Evolutionary conservation across 768 basidiomycete species (phyloP), one percentile per base, ranked within the genome.

Genomic region (Crucibulum laeve): DNA sequence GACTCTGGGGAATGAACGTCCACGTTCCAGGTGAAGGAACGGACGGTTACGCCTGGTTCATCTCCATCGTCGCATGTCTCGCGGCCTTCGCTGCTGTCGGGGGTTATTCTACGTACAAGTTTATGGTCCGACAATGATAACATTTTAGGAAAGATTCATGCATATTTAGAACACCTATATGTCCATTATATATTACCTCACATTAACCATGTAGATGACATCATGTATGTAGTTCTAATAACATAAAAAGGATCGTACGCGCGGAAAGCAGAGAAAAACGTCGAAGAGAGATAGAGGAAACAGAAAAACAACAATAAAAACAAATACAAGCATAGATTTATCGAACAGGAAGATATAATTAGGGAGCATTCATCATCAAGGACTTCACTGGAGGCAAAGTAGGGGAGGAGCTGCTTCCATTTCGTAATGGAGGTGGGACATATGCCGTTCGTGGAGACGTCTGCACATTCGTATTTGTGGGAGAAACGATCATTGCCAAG

Each of bases 1-100:
- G 90, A 74, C 66, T 96, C 11, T 95, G 92, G 93, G 94, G 95
- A 10, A 98, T 97, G 95, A 99, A 98, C 69, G 94, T 98, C 0
- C 87, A 88, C 51, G 96, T 99, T 1, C 96, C 96, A 0, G 93
- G 93, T 0, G 76, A 96, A 57, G 81, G 78, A 40, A 11, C 44
- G 10, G 82, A 74, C 64, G 75, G 76, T 1, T 88, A 80, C 53
- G 67, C 69, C n/a, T 93, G 91, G 92, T 98, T 98, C 60, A 67
- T 77, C 28, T 80, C 86, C 13, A 96, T 97, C 51, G 82, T 98
- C 11, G 88, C 82, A 0, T 74, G 71, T 25, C 76, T 98, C 1
- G 79, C 80, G 1, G 82, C 81, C 0, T 89, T 98, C 61, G 95
- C 91, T 6, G 48, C 87, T 40, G 61, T 93, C 21, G 91, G 90